Evolutionary conservation across 768 basidiomycete genomes (phyloP).

Genomic region (Pisolithus tinctorius): DNA sequence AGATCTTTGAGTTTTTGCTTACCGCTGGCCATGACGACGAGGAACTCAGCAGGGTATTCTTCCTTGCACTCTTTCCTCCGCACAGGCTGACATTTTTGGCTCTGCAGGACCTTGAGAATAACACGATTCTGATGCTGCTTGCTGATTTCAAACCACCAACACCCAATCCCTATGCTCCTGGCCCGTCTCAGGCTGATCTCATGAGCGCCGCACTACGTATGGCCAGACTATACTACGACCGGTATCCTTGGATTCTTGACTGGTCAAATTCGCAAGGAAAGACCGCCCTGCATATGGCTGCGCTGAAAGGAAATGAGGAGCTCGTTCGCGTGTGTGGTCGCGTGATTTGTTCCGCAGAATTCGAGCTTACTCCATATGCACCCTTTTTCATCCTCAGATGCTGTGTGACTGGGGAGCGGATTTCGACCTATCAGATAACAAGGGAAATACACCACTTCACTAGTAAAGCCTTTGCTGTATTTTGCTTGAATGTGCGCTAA

Average conservation of each 20-base stretch:
- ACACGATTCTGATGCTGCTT: conserved; percentile 90
- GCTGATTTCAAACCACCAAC: conserved; percentile 65
- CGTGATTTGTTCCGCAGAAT: neutral
- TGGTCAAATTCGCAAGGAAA: conserved; percentile 90
- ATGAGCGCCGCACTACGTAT: conserved; percentile 75
- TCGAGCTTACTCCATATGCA: conserved; percentile 11
- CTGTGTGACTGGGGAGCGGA: conserved; percentile 89
- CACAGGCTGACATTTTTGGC: conserved; percentile 12
- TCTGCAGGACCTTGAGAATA: conserved; percentile 80
- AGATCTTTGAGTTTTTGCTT: conserved; percentile 89
- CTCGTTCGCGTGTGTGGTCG: conserved; percentile 62
- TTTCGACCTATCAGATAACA: conserved; percentile 81
- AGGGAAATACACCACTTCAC: conserved; percentile 89
- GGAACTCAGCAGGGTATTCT: conserved; percentile 79
- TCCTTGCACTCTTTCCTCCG: conserved; percentile 1
- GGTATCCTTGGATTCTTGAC: conserved; percentile 81
- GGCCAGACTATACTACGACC: conserved; percentile 81
- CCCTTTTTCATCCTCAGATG: conserved; percentile 51
- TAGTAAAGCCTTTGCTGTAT: conserved; percentile 51
- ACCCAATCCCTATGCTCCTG: conserved; percentile 39
- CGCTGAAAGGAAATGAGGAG: conserved; percentile 84
- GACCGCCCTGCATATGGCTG: conserved; percentile 84
- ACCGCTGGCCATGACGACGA: conserved; percentile 87
- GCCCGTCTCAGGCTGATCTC: conserved; percentile 49
- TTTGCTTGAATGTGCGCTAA: conserved; percentile 2